phyloP scores from a whole-genome alignment of 1,284 basidiomycete genomes.

The Sporisorium exsertum region DNA sequence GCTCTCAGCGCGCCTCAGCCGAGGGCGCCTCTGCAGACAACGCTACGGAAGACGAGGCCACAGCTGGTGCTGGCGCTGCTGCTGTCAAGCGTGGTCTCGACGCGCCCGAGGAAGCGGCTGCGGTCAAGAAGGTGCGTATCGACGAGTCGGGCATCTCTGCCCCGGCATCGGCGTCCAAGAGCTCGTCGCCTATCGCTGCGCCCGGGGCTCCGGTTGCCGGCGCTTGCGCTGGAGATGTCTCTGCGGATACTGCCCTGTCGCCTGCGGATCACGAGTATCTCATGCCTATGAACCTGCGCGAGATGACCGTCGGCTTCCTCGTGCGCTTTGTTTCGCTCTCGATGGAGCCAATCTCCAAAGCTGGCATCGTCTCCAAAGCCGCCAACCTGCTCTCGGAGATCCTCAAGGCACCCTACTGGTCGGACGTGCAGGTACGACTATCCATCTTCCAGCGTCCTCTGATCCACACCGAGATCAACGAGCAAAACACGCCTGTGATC shows the following conservation, averaged over 20 bases:
- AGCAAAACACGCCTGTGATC: conserved; percentile 76
- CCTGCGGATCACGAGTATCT: conserved; percentile 57
- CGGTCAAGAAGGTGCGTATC: conserved; percentile 71
- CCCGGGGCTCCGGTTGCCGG: conserved; percentile 16
- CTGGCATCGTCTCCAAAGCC: conserved; percentile 80
- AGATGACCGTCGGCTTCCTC: conserved; percentile 87
- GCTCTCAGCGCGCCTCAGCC: conserved; percentile 22
- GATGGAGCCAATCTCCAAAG: conserved; percentile 77
- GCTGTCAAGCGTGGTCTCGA: conserved; percentile 38
- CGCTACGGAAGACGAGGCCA: conserved; percentile 13
- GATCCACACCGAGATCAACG: conserved; percentile 76
- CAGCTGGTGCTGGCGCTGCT: conserved; percentile 10
- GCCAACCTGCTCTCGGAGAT: conserved; percentile 84
- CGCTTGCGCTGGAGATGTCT: not conserved
- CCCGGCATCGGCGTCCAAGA: conserved; percentile 63
- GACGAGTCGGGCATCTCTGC: conserved; percentile 70
- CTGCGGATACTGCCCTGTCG: conserved; percentile 16
- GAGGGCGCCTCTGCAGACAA: conserved; percentile 11
- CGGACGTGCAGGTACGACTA: conserved; percentile 91
- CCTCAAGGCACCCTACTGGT: conserved; percentile 85
- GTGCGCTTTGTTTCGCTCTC: conserved; percentile 84
- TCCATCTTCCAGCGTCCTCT: conserved; percentile 72
- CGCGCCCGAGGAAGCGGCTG: conserved; percentile 45
- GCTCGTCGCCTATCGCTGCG: conserved; percentile 53
- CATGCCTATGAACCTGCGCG: conserved; percentile 62